Conservation (phyloP, 73 alveolate genomes). For the Paramecium primaurelia region DNA sequence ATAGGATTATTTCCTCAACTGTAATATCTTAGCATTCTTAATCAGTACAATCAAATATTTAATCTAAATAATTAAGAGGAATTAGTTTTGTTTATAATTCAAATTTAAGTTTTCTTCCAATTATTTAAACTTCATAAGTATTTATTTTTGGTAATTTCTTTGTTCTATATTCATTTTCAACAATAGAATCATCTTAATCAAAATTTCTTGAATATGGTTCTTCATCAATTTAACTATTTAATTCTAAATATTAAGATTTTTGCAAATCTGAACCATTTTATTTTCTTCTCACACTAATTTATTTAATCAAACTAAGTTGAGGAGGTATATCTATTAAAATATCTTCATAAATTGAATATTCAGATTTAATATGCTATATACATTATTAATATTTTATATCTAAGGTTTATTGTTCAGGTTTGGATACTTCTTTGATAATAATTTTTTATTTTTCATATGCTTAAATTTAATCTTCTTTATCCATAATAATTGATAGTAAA, state of each 20-base stretch:
- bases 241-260: not conserved
- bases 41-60: not conserved
- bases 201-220: not conserved
- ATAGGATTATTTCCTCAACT: not conserved
- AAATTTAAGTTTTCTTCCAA: constrained; percentile 38
- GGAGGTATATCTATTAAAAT: not conserved
- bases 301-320: not conserved
- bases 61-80: not conserved
- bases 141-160: not conserved
- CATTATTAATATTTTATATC: not conserved
- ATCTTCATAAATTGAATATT: not conserved
- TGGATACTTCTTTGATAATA: not conserved
- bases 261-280: not conserved
- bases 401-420: not conserved
- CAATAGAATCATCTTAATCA: not conserved
- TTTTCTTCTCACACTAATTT: not conserved
- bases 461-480: not conserved
- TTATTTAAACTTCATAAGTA: not conserved
- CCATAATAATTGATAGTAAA: not conserved
- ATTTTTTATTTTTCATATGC: not conserved
- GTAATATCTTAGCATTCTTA: not conserved
- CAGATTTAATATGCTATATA: not conserved
- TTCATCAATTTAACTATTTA: not conserved
- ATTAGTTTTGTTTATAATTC: not conserved
- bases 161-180: not conserved